Base-by-base conservation (phyloP, 2,329 filamentous ascomycete genomes). In the Clarireedia paspali region DNA sequence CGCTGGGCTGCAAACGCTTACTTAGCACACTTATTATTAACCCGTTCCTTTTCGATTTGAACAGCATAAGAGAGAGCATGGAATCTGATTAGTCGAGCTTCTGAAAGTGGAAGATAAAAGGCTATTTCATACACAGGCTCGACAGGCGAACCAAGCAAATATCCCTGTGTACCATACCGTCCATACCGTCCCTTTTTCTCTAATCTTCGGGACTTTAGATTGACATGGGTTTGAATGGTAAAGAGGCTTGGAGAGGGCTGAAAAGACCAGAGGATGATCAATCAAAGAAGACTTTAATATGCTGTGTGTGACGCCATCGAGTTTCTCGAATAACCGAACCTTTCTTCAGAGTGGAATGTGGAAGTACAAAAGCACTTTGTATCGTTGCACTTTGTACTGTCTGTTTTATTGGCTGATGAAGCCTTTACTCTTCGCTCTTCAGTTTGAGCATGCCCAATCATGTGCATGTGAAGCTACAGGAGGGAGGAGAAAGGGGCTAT, bases 241-340 rank as follows among this genome's bases (percentile, higher is more conserved):
- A 14, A 40, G 15, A 17, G 48, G 36, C 17, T 27, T 42, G 17
- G 9, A 50, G 27, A 50, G 38, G 44, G 36, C 36, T 42, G 26
- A 36, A 50, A 50, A 12, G 9, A 34, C 30, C 9, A 34, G 30
- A 34, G 30, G 10, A 12, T 34, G 30, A 34, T 34, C 30, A 34
- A 50, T 44, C 5, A 24, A 44, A 23, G 9, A 44, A 17, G 12
- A 44, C 23, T 44, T 44, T 24, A 46, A 15, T 10, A n/a, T 17
- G 24, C 20, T 55, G n/a, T 30, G 27, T 50, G 46, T 55, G 52
- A 55, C 52, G 52, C 46, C 39, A 55, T 55, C 4, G 15, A 24
- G 12, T 42, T 42, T 30, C n/a, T 12, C 20, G 24, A 26, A 15
- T 39, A 24, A n/a, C 39, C 23, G 40, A 34, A 30, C 2, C 4